Evolutionary conservation across 768 basidiomycete genomes (phyloP).

Genomic region (Naganishia randhawae): DNA sequence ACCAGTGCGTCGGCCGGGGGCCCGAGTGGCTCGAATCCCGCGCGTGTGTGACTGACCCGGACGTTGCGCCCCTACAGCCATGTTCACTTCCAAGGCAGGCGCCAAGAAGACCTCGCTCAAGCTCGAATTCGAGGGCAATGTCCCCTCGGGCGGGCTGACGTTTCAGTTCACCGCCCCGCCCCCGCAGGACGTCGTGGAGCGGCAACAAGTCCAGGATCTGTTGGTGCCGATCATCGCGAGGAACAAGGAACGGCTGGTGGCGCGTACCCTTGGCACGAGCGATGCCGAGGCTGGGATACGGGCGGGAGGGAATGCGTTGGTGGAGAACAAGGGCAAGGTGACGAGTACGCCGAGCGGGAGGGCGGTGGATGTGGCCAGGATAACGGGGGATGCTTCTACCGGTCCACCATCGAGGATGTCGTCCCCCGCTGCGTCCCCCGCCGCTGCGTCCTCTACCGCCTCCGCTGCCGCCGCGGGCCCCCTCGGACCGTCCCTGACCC

Average conservation of each 20-base stretch:
- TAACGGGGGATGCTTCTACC: background rate
- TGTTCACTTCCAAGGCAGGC: constrained; percentile 48
- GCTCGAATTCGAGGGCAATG: constrained; percentile 45
- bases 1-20: constrained; percentile 8
- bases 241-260: constrained; percentile 32
- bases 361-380: constrained; percentile 19
- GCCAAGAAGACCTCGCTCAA: constrained; percentile 45
- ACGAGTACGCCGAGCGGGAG: constrained; percentile 20
- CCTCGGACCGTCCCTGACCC: constrained; percentile 5
- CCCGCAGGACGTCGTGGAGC: constrained; percentile 35
- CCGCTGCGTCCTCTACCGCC: background rate
- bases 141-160: constrained; percentile 42
- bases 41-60: background rate
- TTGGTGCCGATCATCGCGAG: constrained; percentile 43
- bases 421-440: background rate
- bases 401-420: background rate
- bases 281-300: constrained; percentile 15
- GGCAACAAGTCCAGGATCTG: constrained; percentile 42
- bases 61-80: constrained; percentile 33
- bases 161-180: constrained; percentile 45
- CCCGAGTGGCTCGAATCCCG: no score
- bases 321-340: constrained; percentile 5
- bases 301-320: constrained; percentile 3
- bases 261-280: constrained; percentile 27
- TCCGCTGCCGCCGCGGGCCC: background rate